Evolutionary conservation across 257 asterid genomes (phyloP).

Genomic region (Leonotis leonurus): DNA sequence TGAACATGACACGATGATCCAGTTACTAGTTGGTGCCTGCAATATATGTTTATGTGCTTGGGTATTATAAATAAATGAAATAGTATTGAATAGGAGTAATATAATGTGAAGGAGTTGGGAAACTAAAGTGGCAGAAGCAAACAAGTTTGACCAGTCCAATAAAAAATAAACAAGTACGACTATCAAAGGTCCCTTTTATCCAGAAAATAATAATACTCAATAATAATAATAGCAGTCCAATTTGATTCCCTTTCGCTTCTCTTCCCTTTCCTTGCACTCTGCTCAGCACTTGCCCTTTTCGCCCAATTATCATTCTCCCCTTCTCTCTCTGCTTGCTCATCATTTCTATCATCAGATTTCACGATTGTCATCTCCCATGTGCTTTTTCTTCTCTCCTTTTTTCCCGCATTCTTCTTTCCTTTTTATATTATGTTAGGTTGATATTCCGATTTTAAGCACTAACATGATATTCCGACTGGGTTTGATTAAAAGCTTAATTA

Average conservation of each 20-base stretch:
- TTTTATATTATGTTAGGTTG: neutral
- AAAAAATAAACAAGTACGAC: conserved; percentile 7
- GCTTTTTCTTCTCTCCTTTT: neutral
- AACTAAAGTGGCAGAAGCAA: conserved; percentile 23
- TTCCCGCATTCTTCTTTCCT: neutral
- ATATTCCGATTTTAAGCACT: neutral
- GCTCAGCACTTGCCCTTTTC: neutral
- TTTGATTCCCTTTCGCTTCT: too few relatives aligned
- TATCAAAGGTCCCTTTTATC: conserved; percentile 38
- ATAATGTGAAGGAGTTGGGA: conserved; percentile 7
- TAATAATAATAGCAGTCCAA: too few relatives aligned
- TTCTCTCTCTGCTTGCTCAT: neutral
- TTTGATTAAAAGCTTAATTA: too few relatives aligned
- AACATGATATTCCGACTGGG: too few relatives aligned
- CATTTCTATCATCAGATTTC: neutral
- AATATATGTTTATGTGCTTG: too few relatives aligned
- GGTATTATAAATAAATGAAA: too few relatives aligned
- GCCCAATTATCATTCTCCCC: neutral
- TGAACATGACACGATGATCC: neutral
- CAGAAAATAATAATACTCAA: conserved; percentile 28
- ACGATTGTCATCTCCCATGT: neutral
- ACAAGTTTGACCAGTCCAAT: conserved; percentile 57
- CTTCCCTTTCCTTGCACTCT: conserved; percentile 27
- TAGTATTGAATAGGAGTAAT: neutral
- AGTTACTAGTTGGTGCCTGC: neutral